Conservation (phyloP, 2,329 filamentous ascomycete genomes). For the Fusarium austroafricanum region DNA sequence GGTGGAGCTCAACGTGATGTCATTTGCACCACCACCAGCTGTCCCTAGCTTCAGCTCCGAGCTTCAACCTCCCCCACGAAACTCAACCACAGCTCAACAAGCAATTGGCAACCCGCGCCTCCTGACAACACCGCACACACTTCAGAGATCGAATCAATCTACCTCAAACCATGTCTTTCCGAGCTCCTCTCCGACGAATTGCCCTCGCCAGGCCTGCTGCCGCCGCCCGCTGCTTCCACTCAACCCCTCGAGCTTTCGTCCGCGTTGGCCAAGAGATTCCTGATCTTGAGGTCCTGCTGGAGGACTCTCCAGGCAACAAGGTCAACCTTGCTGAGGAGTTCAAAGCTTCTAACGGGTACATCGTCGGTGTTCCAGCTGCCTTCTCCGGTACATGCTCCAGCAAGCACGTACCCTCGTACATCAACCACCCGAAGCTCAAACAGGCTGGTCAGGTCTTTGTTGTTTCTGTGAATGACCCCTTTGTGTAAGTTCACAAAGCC, state of each 20-base stretch:
- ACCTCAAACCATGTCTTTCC: constrained; percentile 52
- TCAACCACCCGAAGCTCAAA: constrained; percentile 81
- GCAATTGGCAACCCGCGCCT: constrained; percentile 28
- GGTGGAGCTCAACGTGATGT: constrained; percentile 41
- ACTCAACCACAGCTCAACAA: constrained; percentile 11
- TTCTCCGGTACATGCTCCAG: constrained; percentile 71
- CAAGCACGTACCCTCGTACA: constrained; percentile 85
- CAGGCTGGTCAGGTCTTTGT: constrained; percentile 88
- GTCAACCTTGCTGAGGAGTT: constrained; percentile 87
- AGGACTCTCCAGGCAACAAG: constrained; percentile 91
- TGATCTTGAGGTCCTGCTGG: constrained; percentile 78
- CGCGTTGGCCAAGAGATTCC: constrained; percentile 85
- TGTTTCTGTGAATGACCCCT: constrained; percentile 92
- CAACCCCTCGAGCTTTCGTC: constrained; percentile 71
- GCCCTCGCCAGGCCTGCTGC: constrained; percentile 48
- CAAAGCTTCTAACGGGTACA: constrained; percentile 75
- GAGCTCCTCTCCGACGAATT: constrained; percentile 50
- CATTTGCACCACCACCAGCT: constrained; percentile 27
- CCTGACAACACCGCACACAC: constrained; percentile 7
- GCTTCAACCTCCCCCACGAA: constrained; percentile 24
- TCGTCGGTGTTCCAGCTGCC: constrained; percentile 86
- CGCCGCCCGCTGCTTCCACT: constrained; percentile 68
- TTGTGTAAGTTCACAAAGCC: constrained; percentile 76
- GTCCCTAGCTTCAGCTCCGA: background rate
- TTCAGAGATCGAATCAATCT: constrained; percentile 1